Conservation (phyloP, 768 basidiomycete species). For the Boletus pseudopeckii region DNA sequence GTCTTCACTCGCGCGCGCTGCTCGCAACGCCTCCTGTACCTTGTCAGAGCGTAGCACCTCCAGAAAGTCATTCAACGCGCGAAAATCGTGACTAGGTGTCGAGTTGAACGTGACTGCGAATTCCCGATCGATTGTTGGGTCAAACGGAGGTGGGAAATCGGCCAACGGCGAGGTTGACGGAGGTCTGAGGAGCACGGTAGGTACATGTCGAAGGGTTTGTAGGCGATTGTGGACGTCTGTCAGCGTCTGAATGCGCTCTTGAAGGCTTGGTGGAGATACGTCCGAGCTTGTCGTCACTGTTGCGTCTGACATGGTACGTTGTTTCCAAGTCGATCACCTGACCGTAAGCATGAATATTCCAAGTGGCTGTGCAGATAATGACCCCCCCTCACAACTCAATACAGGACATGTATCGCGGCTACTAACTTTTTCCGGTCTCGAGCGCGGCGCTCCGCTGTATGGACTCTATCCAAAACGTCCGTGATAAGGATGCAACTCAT, state of each 20-base stretch:
- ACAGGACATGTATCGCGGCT: neutral
- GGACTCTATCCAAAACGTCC: neutral
- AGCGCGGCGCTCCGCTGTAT: constrained; percentile 11
- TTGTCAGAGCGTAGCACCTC: constrained; percentile 46
- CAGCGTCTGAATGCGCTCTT: constrained; percentile 45
- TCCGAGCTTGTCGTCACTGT: constrained; percentile 2
- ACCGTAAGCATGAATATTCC: neutral
- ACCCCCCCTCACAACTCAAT: neutral
- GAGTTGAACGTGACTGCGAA: constrained; percentile 28
- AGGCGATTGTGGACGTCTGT: constrained; percentile 45
- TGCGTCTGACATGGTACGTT: constrained; percentile 3
- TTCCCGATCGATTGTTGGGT: constrained; percentile 26
- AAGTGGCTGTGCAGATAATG: constrained; percentile 18
- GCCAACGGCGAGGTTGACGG: constrained; percentile 26
- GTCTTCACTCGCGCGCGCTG: constrained; percentile 53
- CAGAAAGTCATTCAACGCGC: constrained; percentile 45
- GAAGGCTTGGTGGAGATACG: constrained; percentile 26
- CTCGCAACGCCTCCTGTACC: constrained; percentile 56
- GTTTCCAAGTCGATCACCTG: neutral
- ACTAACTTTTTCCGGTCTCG: neutral
- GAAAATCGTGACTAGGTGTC: constrained; percentile 39
- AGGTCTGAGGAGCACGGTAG: constrained; percentile 42
- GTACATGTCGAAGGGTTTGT: constrained; percentile 44
- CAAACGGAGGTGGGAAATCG: constrained; percentile 28
- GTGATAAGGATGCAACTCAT: no score